Base-by-base conservation (phyloP, 2,329 filamentous ascomycete species). In the Delphinella strobiligena region DNA sequence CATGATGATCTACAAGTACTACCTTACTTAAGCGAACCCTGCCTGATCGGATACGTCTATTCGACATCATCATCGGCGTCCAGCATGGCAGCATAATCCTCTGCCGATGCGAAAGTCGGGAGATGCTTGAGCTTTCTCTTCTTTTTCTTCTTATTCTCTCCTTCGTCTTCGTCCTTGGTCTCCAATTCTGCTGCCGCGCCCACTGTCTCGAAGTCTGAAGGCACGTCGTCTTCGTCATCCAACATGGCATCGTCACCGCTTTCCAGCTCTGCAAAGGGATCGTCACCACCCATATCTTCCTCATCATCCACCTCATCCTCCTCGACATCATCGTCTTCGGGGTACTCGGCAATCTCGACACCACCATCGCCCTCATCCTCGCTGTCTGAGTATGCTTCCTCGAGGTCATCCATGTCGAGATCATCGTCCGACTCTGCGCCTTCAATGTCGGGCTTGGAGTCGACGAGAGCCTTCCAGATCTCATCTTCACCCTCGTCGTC, bases 381-480 rank as follows among this genome's bases (percentile, higher is more conserved):
- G 39, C 58, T 61, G 22, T 51, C 50, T 24, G 47, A 49, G 44
- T 58, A 58, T n/a, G 50, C 51, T 37, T 48, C 50, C 38, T 70
- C 61, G 5, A 61, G 49, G 49, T 66, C 62, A 18, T 60, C 61
- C 47, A 68, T 64, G 43, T 75, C 72, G 45, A 75, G 58, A 50
- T 75, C 75, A 41, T 70, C 73, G 12, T 76, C 75, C 32, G 77
- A 76, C 33, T 72, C 73, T 8, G 61, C 66, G 24, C 72, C 82
- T 50, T 84, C 82, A 24, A 87, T 64, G 38, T 91, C 87, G 9
- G 86, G 85, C 40, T 79, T 72, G 12, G 82, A 84, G 38, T 84
- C 75, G 31, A 93, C 83, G 46, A 95, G 74, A 1, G 88, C 88
- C 61, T 93, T 79, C 88, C 87, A 94, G 50, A 94, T 86, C 61